Conservation (phyloP, 345 rosid species). For the Firmiana major region DNA sequence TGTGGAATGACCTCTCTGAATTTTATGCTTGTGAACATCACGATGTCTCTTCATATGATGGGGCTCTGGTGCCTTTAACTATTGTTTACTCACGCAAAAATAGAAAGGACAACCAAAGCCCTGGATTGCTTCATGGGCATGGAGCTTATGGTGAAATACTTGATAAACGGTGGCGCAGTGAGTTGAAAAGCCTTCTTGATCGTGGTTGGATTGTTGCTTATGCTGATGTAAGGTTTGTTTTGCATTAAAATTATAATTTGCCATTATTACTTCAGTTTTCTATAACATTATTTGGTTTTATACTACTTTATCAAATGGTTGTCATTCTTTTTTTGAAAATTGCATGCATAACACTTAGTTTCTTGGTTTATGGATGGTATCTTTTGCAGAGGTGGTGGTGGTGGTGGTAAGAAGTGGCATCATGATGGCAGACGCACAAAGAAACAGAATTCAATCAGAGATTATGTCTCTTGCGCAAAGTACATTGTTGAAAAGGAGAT, state of each 20-base stretch:
- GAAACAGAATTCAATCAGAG: constrained; percentile 70
- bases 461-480: constrained; percentile 72
- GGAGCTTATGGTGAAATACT: constrained; percentile 95
- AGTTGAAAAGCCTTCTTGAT: constrained; percentile 94
- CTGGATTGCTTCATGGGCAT: constrained; percentile 87
- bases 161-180: constrained; percentile 87
- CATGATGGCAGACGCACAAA: constrained; percentile 62
- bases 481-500: constrained; percentile 62
- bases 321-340: not conserved
- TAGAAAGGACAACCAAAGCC: constrained; percentile 40
- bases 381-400: constrained; percentile 85
- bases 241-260: not conserved
- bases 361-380: constrained; percentile 4
- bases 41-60: constrained; percentile 69
- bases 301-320: not conserved
- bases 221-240: constrained; percentile 91
- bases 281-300: not conserved
- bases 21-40: constrained; percentile 76
- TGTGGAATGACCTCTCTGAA: constrained; percentile 92
- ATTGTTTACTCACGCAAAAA: constrained; percentile 57
- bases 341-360: not conserved
- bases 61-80: constrained; percentile 73
- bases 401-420: constrained; percentile 89
- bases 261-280: constrained; percentile 3
- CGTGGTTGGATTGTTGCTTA: constrained; percentile 95